Evolutionary conservation across 192 early-diverging fungal genomes (phyloP).

Genomic region (Gaertneriomyces semiglobifer): DNA sequence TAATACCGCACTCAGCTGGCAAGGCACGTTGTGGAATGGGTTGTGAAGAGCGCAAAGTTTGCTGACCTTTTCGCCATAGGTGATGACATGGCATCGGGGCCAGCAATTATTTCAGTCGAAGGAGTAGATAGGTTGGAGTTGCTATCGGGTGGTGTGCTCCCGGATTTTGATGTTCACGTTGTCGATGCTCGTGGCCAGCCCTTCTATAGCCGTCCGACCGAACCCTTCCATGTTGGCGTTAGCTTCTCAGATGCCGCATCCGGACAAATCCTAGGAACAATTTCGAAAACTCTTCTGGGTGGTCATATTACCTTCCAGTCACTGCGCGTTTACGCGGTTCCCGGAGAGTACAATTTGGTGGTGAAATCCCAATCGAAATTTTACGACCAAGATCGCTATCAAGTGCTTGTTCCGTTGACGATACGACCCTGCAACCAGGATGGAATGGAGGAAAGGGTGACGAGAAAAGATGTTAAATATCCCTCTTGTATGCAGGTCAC

Average conservation of each 20-base stretch:
- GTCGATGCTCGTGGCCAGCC: conserved; percentile 8
- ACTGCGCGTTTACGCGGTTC: neutral
- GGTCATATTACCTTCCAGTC: neutral
- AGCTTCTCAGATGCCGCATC: neutral
- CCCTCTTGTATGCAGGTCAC: neutral
- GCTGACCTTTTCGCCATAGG: neutral
- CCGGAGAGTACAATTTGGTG: neutral
- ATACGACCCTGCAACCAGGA: neutral
- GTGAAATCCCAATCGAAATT: neutral
- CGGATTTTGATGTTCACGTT: conserved; percentile 1
- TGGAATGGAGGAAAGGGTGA: conserved; percentile 3
- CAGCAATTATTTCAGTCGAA: neutral
- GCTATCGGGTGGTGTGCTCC: conserved; percentile 6
- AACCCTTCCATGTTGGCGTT: neutral
- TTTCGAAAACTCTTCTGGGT: neutral
- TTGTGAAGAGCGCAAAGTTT: neutral
- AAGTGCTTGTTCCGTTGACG: neutral
- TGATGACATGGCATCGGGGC: conserved; percentile 12
- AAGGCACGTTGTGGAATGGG: conserved; percentile 16
- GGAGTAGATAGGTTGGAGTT: neutral
- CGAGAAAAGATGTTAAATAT: neutral
- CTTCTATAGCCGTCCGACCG: neutral
- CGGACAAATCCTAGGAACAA: neutral
- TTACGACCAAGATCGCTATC: neutral
- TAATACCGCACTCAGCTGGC: neutral